Evolutionary conservation across 345 rosid species (phyloP), one percentile per base, ranked within the genome.

Genomic region (Capsella bursapastoris): DNA sequence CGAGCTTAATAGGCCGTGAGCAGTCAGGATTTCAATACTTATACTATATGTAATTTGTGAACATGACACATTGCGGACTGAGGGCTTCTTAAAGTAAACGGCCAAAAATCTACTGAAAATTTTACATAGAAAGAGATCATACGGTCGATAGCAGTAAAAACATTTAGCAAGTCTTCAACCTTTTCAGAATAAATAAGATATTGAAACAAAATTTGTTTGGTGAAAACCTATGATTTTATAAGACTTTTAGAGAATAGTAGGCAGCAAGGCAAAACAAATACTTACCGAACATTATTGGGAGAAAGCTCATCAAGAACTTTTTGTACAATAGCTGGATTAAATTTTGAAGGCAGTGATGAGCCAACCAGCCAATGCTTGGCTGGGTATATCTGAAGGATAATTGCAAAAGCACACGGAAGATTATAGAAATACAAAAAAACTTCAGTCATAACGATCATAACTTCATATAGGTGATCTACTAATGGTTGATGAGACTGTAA

Each of bases 341-440:
- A 93, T 64, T 78, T 81, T 29, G 87, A 84, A 66, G 97, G 98
- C 78, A 93, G 82, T 29, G 88, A 84, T 78, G 92, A 84, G 31
- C 89, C 88, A 29, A 87, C 91, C 6, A 93, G 82, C 98, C 96
- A 93, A 79, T 93, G 92, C 80, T 83, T 81, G n/a, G 87, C 82
- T 29, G 92, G 90, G 77, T 86, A 93, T 55, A 73, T 45, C 98
- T 93, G 86, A 57, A 74, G 56, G 61, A 48, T 31, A 58, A 38
- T 48, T 55, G 45, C 64, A 22, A 61, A 57, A 22, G 48, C n/a
- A 57, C 59, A 32, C 69, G 51, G 44, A 40, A 12, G 40, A 32
- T 48, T 31, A 7, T 13, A 18, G 28, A 8, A 11, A 68, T 4
- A 22, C 25, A 22, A 22, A 22, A 32, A 15, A 50, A 60, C 58